Base-by-base conservation (phyloP, 2,329 filamentous ascomycete genomes). In the Aspergillus arachidicola region DNA sequence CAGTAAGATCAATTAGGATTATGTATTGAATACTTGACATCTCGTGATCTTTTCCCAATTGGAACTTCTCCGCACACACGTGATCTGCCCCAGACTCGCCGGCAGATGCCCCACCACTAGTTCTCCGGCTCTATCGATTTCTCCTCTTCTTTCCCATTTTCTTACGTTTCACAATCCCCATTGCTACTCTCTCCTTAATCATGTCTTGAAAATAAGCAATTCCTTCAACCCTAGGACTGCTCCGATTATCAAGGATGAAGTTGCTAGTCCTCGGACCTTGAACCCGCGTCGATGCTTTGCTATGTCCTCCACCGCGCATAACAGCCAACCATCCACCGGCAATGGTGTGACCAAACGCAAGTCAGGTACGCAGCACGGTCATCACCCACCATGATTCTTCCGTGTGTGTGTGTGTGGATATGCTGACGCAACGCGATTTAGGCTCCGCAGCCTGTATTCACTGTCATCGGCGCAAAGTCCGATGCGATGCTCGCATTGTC, bases 381-480 rank as follows among this genome's bases (percentile, higher is more conserved):
- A 38, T 46, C 45, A 36, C 38, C 53, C 62, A 19, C 45, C n/a
- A 30, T 61, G 48, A 30, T 51, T 23, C 21, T 46, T 32, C 21
- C 26, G 26, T 9, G 32, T 26, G 23, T 9, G 32, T 48, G 46
- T 58, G 32, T 34, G n/a, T 11, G 11, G 26, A 9, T 26, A 32
- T 10, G 16, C 59, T 68, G 12, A 65, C 28, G 38, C 36, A 60
- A 14, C 48, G 38, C 54, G 23, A 50, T 38, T 43, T 69, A 78
- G 76, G 76, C 58, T 76, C 77, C n/a, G 78, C 73, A 28, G 83
- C 83, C 41, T 85, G 83, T 63, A 72, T 82, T 46, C 76, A 79
- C 64, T 85, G 83, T 59, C 83, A 85, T 71, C 80, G 79, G 57
- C 80, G 82, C 61, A 85, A 85, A 70, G 80, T 85, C 57, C 80